These are phyloP conservation scores for Fusarium sp. DNA, from an alignment of 2,329 filamentous ascomycete genomes.

Conservation along the genomic window DNA sequence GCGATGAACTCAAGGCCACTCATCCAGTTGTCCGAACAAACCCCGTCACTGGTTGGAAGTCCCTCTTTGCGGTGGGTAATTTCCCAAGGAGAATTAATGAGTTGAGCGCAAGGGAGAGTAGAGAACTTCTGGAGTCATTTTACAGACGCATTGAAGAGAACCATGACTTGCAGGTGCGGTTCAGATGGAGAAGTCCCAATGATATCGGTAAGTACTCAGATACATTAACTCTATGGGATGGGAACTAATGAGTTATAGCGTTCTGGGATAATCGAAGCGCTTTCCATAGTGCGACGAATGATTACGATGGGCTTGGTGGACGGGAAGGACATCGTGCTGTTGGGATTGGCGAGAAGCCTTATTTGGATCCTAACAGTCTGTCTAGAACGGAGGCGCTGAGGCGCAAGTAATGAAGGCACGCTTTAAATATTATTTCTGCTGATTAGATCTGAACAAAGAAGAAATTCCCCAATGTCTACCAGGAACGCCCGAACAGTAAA, in stretches of 20 bases:
- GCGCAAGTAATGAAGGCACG: neutral
- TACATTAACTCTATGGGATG: no score
- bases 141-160: conserved; percentile 57
- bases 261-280: conserved; percentile 72
- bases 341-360: conserved; percentile 66
- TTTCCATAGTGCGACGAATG: conserved; percentile 69
- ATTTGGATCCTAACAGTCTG: conserved; percentile 62
- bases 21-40: conserved; percentile 71
- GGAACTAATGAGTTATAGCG: conserved; percentile 45
- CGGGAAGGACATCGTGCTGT: conserved; percentile 65
- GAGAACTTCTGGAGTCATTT: conserved; percentile 56
- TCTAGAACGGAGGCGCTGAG: conserved; percentile 49
- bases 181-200: conserved; percentile 59
- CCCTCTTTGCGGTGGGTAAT: conserved; percentile 56
- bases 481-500: no score
- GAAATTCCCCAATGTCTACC: no score
- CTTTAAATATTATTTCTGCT: neutral
- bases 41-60: conserved; percentile 71
- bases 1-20: conserved; percentile 58
- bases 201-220: conserved; percentile 53
- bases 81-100: conserved; percentile 59
- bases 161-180: conserved; percentile 62
- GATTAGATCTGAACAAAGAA: neutral
- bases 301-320: conserved; percentile 64
- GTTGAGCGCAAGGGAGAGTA: conserved; percentile 56